phyloP scores from a whole-genome alignment of 2,329 filamentous ascomycete species.

The Fusarium lyarnte region DNA sequence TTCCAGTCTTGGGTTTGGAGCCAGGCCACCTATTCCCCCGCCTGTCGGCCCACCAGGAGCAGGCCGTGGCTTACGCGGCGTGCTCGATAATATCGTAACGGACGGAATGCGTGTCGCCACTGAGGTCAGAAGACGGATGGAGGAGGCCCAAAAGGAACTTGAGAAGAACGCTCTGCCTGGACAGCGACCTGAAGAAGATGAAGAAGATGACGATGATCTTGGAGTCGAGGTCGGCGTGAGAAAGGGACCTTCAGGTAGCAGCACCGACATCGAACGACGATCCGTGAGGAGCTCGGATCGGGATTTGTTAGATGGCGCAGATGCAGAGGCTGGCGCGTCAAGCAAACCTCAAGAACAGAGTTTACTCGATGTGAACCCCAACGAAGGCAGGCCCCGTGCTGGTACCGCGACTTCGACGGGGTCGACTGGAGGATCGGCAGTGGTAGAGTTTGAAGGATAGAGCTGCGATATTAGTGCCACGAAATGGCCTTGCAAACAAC shows the following conservation, averaged over 20 bases:
- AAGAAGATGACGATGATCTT: slow-evolving; percentile 70
- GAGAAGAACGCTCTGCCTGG: slow-evolving; percentile 80
- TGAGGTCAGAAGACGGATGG: slow-evolving; percentile 91
- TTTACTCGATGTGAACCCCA: slow-evolving; percentile 48
- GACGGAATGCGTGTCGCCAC: slow-evolving; percentile 96
- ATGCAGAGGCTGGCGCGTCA: slow-evolving; percentile 70
- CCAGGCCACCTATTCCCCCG: slow-evolving; percentile 51
- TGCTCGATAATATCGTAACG: slow-evolving; percentile 96
- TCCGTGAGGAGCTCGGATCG: slow-evolving; percentile 74
- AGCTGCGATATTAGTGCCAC: not conserved
- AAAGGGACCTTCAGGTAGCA: slow-evolving; percentile 48
- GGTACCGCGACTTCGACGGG: slow-evolving; percentile 43
- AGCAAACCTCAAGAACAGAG: slow-evolving; percentile 47
- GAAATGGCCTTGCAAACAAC: slow-evolving; percentile 24
- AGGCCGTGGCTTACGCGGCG: slow-evolving; percentile 84
- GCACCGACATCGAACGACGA: slow-evolving; percentile 68
- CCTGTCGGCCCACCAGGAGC: slow-evolving; percentile 54
- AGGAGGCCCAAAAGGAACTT: slow-evolving; percentile 91
- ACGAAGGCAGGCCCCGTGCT: slow-evolving; percentile 40
- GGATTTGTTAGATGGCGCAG: slow-evolving; percentile 77
- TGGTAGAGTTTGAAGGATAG: slow-evolving; percentile 56
- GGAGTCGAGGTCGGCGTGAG: slow-evolving; percentile 56
- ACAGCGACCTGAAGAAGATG: slow-evolving; percentile 73
- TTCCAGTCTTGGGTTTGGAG: slow-evolving; percentile 72
- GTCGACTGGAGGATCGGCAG: slow-evolving; percentile 47